Conservation (phyloP, 345 rosid genomes). For the Carallia pectinifolia region DNA sequence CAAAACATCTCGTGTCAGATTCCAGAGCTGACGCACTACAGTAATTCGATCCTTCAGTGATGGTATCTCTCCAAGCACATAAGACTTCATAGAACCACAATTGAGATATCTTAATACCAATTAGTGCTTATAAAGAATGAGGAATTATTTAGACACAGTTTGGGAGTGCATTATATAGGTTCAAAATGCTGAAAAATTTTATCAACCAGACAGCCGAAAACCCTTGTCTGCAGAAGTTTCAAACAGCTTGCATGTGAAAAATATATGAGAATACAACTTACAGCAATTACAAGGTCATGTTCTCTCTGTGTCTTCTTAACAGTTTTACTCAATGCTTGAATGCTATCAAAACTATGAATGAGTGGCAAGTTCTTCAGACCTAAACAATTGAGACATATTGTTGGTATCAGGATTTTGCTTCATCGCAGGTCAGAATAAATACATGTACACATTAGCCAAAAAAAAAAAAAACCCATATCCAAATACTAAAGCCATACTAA, state of each 20-base stretch:
- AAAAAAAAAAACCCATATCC: neutral
- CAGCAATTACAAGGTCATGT: constrained; percentile 97
- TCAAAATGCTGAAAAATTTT: neutral
- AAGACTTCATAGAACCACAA: constrained; percentile 55
- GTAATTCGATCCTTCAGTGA: constrained; percentile 82
- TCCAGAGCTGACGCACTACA: constrained; percentile 93
- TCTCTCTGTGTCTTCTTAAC: constrained; percentile 58
- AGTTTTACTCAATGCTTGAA: constrained; percentile 63
- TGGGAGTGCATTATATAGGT: neutral
- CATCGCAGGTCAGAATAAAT: neutral
- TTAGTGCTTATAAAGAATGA: constrained; percentile 2
- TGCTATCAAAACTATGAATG: constrained; percentile 70
- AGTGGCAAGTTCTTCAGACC: constrained; percentile 78
- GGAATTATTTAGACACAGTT: neutral
- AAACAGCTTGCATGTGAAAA: constrained; percentile 11
- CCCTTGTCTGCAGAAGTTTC: neutral
- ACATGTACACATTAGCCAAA: neutral
- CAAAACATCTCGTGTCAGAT: constrained; percentile 87
- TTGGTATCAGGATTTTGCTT: constrained; percentile 13
- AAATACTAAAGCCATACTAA: neutral
- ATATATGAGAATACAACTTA: constrained; percentile 39
- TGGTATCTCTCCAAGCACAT: constrained; percentile 96
- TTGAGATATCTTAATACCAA: constrained; percentile 25
- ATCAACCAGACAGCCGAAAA: neutral
- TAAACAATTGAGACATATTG: constrained; percentile 25